Percentiles rank a stretch among this genome's conserved stretches.
Conservation (phyloP, 139 green algal genomes). For the Haematococcus lacustris region DNA sequence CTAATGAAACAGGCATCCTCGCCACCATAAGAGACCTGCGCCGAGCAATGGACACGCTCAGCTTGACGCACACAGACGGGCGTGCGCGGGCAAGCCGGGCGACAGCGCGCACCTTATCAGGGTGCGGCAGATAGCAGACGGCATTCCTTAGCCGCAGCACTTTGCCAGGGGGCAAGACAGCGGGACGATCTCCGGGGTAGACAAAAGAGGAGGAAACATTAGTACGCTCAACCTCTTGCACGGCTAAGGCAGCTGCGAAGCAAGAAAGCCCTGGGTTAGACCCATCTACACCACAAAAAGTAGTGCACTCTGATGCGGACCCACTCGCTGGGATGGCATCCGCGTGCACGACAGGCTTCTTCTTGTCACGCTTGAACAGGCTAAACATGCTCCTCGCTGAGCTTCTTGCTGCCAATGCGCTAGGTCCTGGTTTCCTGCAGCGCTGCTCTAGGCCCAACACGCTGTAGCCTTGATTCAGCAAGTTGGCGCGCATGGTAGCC, state of each 20-base stretch:
- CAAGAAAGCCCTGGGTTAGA: background rate
- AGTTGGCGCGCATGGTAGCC: too few species aligned
- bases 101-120: constrained; percentile 52
- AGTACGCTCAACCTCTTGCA: background rate
- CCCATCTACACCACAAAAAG: background rate
- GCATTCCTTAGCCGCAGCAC: constrained; percentile 26
- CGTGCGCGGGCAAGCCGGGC: background rate
- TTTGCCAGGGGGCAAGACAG: constrained; percentile 8
- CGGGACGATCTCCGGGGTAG: background rate
- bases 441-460: too few species aligned
- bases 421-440: too few species aligned
- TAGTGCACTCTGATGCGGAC: background rate
- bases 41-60: background rate
- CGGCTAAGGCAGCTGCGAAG: background rate
- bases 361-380: background rate
- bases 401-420: too few species aligned
- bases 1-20: constrained; percentile 84
- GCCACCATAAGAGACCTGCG: constrained; percentile 56
- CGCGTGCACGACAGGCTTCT: background rate
- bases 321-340: constrained; percentile 1
- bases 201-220: background rate
- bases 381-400: too few species aligned
- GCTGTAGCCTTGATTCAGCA: too few species aligned
- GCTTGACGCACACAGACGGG: background rate
- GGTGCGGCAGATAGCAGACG: constrained; percentile 61